A percentile compares a stretch with the other conserved stretches of the same genome.
phyloP scores from a whole-genome alignment of 1,139 yeast species.

The Kluyveromyces marxianus region DNA sequence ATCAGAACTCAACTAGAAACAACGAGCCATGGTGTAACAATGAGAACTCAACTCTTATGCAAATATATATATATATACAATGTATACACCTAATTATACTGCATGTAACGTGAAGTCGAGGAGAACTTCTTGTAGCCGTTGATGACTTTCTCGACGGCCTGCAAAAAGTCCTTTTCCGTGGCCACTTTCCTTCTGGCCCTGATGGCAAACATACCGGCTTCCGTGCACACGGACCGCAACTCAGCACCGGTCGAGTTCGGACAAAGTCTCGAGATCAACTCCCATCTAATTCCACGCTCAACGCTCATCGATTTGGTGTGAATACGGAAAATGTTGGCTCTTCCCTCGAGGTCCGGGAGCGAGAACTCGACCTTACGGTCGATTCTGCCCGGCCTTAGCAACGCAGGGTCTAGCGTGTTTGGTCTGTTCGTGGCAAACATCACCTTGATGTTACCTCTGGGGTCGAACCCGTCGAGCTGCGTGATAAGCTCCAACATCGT shows the following conservation, averaged over 20 bases:
- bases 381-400: slow-evolving; percentile 94
- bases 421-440: slow-evolving; percentile 99
- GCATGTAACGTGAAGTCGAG: slow-evolving; percentile 96
- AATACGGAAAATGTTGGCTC: slow-evolving; percentile 94
- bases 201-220: slow-evolving; percentile 98
- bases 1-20: neutral
- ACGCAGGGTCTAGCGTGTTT: slow-evolving; percentile 94
- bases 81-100: slow-evolving; percentile 56
- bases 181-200: slow-evolving; percentile 98
- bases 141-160: slow-evolving; percentile 96
- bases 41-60: neutral
- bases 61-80: neutral
- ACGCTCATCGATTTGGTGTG: slow-evolving; percentile 97
- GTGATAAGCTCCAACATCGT: slow-evolving; percentile 97
- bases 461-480: slow-evolving; percentile 95
- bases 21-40: too few species aligned
- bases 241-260: slow-evolving; percentile 99
- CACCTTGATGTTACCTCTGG: slow-evolving; percentile 96
- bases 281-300: slow-evolving; percentile 97
- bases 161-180: slow-evolving; percentile 91
- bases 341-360: slow-evolving; percentile 92
- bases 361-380: slow-evolving; percentile 97
- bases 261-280: slow-evolving; percentile 89
- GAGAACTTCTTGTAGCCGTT: slow-evolving; percentile 97
- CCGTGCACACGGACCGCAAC: slow-evolving; percentile 90